Evolutionary conservation across 768 basidiomycete genomes (phyloP).

Genomic region (Glaciozyma antarctica): DNA sequence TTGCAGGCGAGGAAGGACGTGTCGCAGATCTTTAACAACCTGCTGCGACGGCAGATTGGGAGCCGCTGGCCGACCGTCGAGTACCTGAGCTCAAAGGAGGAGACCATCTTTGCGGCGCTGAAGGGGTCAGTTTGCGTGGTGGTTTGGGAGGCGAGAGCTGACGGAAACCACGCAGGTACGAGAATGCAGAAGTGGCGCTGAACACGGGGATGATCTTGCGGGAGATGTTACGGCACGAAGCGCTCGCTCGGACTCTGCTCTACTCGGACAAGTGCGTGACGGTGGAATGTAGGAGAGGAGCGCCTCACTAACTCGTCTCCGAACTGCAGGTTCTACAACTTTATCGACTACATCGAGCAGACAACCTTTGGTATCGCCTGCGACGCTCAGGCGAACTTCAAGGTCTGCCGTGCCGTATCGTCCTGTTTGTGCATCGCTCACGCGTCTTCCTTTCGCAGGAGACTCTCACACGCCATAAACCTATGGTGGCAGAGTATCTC

Average conservation of each 20-base stretch:
- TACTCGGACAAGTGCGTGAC: slow-evolving; percentile 80
- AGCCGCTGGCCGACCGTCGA: slow-evolving; percentile 93
- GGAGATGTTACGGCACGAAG: slow-evolving; percentile 92
- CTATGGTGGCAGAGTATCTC: slow-evolving; percentile 94
- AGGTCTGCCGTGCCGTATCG: slow-evolving; percentile 41
- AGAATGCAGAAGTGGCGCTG: slow-evolving; percentile 88
- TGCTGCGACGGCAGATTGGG: slow-evolving; percentile 71
- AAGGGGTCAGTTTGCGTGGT: slow-evolving; percentile 46
- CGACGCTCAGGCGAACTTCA: slow-evolving; percentile 93
- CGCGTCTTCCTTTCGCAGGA: slow-evolving; percentile 45
- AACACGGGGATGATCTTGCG: slow-evolving; percentile 97
- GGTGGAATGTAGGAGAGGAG: neutral
- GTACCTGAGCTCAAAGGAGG: slow-evolving; percentile 63
- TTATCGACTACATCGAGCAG: slow-evolving; percentile 90
- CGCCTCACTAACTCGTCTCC: neutral
- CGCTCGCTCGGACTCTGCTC: slow-evolving; percentile 75
- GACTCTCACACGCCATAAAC: slow-evolving; percentile 89
- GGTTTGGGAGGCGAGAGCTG: neutral
- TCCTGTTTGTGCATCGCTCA: slow-evolving; percentile 6
- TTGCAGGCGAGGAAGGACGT: slow-evolving; percentile 46
- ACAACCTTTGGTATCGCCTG: slow-evolving; percentile 98
- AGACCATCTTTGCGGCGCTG: slow-evolving; percentile 71
- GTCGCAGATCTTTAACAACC: slow-evolving; percentile 44
- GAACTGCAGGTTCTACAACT: slow-evolving; percentile 74
- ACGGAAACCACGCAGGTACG: slow-evolving; percentile 50